Conservation (phyloP, 371 early-diverging fungal genomes). For the Rhizopus sp. region DNA sequence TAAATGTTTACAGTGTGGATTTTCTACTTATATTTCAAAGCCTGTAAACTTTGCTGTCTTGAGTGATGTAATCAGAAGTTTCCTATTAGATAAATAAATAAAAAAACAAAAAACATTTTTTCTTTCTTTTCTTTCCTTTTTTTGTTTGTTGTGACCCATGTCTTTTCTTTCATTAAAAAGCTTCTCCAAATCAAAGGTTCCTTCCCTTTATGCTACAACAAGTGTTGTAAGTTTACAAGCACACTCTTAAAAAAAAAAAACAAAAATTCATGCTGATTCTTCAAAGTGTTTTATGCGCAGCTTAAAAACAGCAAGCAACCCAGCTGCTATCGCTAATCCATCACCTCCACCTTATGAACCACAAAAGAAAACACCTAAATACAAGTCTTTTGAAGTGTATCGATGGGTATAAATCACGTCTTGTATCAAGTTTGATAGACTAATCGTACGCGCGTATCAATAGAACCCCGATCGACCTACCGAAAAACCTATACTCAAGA, state of each 20-base stretch:
- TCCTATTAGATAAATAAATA: conserved; percentile 23
- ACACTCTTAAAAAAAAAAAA: background rate
- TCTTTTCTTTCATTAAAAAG: background rate
- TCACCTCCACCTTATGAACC: conserved; percentile 14
- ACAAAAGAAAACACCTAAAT: conserved; percentile 47
- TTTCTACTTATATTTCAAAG: conserved; percentile 64
- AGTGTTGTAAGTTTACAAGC: background rate
- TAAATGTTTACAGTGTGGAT: conserved; percentile 55
- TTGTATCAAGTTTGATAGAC: background rate
- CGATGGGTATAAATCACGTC: conserved; percentile 68
- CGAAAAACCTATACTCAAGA: conserved; percentile 85
- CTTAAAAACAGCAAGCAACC: conserved; percentile 7
- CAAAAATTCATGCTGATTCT: conserved; percentile 3
- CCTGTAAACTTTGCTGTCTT: conserved; percentile 65
- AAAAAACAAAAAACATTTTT: background rate
- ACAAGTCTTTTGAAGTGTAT: conserved; percentile 83
- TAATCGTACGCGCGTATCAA: background rate
- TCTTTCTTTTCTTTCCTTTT: background rate
- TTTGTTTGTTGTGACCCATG: background rate
- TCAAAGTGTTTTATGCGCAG: conserved; percentile 10
- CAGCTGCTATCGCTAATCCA: background rate
- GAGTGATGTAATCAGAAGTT: conserved; percentile 61
- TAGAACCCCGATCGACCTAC: conserved; percentile 79
- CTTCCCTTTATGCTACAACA: background rate
- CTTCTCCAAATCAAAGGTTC: background rate